Conservation (phyloP, 169 alveolate genomes). For the Plasmodium knowlesi region DNA sequence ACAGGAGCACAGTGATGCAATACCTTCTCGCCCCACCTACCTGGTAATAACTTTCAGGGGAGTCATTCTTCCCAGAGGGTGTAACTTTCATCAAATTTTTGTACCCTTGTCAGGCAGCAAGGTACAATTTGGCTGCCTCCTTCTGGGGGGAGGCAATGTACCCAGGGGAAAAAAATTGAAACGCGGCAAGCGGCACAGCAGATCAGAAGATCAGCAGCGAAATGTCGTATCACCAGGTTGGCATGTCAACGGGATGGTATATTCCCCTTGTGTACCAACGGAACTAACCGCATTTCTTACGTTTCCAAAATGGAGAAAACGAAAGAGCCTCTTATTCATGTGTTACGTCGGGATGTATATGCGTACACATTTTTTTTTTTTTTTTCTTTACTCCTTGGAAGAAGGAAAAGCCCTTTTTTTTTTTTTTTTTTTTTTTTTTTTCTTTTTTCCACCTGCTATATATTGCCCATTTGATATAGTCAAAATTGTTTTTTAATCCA, state of each 20-base stretch:
- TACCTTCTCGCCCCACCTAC: conserved; percentile 3
- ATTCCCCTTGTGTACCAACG: not conserved
- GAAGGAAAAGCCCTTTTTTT: not conserved
- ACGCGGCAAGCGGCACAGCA: not conserved
- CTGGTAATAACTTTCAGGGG: conserved; percentile 32
- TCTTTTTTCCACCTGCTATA: not conserved
- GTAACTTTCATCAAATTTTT: not conserved
- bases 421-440: not conserved
- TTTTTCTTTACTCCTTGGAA: not conserved
- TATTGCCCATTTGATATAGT: not conserved
- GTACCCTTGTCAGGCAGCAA: not conserved
- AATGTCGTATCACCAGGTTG: not conserved
- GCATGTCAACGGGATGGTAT: not conserved
- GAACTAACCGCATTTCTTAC: conserved; percentile 1
- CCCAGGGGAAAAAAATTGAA: not conserved
- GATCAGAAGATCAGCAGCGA: not conserved
- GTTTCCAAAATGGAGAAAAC: not conserved
- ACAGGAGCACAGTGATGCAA: not conserved
- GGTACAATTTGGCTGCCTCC: not conserved
- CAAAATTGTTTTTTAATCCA: not conserved
- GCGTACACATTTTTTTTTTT: not conserved
- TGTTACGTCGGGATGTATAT: not conserved
- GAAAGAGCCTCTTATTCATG: not conserved
- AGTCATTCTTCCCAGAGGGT: conserved; percentile 15
- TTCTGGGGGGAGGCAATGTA: not conserved